These are phyloP conservation scores for Candida coleopterorum DNA, from an alignment of 805 yeast genomes.

Conservation along the genomic window DNA sequence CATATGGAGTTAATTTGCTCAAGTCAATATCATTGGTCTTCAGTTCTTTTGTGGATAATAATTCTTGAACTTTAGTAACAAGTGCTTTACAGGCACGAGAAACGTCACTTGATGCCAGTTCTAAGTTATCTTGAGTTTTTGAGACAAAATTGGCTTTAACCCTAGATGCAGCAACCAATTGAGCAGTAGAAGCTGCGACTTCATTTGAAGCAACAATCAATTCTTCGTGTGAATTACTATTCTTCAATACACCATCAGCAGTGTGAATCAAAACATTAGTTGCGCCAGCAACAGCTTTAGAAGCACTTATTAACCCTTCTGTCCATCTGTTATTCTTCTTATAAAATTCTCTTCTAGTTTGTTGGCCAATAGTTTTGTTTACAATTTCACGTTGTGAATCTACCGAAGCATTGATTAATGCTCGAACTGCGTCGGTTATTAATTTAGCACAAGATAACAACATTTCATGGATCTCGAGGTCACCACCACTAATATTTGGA, in stretches of 20 bases:
- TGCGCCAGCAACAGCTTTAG: conserved; percentile 78
- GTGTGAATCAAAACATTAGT: conserved; percentile 77
- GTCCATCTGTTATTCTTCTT: conserved; percentile 90
- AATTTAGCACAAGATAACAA: conserved; percentile 75
- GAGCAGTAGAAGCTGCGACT: conserved; percentile 90
- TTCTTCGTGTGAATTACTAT: conserved; percentile 68
- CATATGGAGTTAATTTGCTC: conserved; percentile 64
- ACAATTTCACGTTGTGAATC: conserved; percentile 82
- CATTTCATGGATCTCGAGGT: conserved; percentile 69
- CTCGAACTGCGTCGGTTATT: conserved; percentile 71
- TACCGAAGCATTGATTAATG: conserved; percentile 69
- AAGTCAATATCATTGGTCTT: conserved; percentile 51
- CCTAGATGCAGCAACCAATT: conserved; percentile 85
- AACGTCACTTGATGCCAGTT: conserved; percentile 63
- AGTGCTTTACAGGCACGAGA: conserved; percentile 71
- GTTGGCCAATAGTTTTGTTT: conserved; percentile 60
- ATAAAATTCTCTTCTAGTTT: conserved; percentile 68
- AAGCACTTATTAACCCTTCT: conserved; percentile 86
- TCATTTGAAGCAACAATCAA: conserved; percentile 87
- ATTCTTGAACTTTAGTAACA: conserved; percentile 64
- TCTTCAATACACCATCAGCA: conserved; percentile 78
- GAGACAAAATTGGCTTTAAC: conserved; percentile 78
- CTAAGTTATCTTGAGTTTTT: conserved; percentile 69
- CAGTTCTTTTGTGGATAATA: conserved; percentile 39
- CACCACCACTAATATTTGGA: conserved; percentile 50